phyloP scores from a whole-genome alignment of 495 filamentous ascomycete species.

The Hypoxylon subgilvum region DNA sequence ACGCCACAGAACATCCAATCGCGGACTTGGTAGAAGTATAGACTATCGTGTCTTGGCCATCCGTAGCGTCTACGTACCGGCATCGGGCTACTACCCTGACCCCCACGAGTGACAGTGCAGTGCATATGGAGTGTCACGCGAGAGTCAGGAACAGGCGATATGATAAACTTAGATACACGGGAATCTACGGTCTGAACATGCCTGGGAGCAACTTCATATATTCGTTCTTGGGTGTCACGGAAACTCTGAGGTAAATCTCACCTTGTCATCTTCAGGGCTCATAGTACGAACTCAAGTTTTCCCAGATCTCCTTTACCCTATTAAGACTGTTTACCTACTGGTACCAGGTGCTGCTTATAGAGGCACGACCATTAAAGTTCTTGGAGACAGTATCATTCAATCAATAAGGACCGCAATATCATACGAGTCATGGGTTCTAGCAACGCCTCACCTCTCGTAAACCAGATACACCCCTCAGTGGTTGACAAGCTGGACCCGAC shows the following conservation, averaged over 20 bases:
- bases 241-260: constrained; percentile 4
- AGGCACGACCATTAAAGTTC: too few relatives aligned
- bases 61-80: constrained; percentile 14
- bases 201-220: constrained; percentile 1
- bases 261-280: not conserved
- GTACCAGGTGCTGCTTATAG: too few relatives aligned
- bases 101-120: constrained; percentile 20
- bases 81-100: constrained; percentile 14
- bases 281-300: not conserved
- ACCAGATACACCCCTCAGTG: constrained; percentile 42
- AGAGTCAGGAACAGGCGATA: constrained; percentile 14
- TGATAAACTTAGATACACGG: constrained; percentile 10
- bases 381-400: constrained; percentile 1
- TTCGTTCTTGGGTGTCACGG: not conserved
- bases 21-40: constrained; percentile 10
- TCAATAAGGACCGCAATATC: constrained; percentile 11
- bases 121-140: constrained; percentile 17
- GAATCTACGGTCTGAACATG: not conserved
- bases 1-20: not conserved
- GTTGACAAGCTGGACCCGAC: constrained; percentile 41
- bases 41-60: constrained; percentile 7
- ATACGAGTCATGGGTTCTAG: constrained; percentile 34
- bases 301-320: not conserved
- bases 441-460: constrained; percentile 32
- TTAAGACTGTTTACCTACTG: too few relatives aligned